Conservation (phyloP, 345 rosid genomes). For the Carallia pectinifolia region DNA sequence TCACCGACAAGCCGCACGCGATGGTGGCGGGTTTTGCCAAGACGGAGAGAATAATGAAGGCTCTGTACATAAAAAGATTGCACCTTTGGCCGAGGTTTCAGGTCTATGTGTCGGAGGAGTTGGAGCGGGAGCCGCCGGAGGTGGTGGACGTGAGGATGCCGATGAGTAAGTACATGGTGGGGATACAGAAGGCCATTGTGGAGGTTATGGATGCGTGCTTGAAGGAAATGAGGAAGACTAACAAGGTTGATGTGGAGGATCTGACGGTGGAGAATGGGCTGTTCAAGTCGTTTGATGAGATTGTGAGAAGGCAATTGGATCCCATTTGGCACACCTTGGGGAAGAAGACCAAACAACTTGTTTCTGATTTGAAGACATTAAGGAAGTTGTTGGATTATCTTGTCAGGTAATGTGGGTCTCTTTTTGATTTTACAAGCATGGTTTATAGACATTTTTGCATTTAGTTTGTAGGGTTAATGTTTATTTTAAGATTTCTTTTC, state of each 20-base stretch:
- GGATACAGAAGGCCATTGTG: constrained; percentile 83
- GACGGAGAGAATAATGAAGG: constrained; percentile 85
- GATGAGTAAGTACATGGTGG: constrained; percentile 77
- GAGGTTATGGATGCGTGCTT: constrained; percentile 93
- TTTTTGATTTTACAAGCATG: too few relatives aligned
- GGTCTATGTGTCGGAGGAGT: constrained; percentile 83
- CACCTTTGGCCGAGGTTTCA: constrained; percentile 95
- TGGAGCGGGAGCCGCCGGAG: constrained; percentile 76
- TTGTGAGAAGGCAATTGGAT: constrained; percentile 87
- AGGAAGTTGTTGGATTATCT: constrained; percentile 95
- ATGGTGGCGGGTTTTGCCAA: constrained; percentile 94
- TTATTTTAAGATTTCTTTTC: not conserved
- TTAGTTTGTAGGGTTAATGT: not conserved
- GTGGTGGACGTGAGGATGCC: constrained; percentile 87
- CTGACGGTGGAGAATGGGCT: constrained; percentile 91
- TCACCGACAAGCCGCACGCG: constrained; percentile 76
- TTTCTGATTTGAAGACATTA: constrained; percentile 95
- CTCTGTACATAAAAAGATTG: constrained; percentile 56
- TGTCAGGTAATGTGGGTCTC: constrained; percentile 54
- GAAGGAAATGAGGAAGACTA: constrained; percentile 96
- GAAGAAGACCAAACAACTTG: constrained; percentile 92
- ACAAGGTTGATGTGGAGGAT: constrained; percentile 94
- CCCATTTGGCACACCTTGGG: constrained; percentile 98
- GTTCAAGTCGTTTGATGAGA: constrained; percentile 99
- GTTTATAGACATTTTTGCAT: not conserved